These are phyloP conservation scores for Arabis hirsuta DNA, from an alignment of 345 rosid genomes.

Conservation along the genomic window DNA sequence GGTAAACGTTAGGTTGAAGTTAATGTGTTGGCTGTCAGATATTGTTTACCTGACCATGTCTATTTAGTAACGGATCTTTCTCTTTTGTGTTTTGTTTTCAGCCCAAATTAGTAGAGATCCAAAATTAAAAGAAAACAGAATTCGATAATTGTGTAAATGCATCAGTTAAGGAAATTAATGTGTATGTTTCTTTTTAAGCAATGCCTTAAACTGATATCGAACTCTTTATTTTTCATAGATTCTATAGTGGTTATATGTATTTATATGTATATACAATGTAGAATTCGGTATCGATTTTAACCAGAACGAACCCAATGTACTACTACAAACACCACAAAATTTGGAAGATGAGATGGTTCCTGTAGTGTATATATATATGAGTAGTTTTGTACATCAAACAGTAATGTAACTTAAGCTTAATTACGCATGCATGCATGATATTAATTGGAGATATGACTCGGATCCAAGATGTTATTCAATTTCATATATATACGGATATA, in stretches of 20 bases:
- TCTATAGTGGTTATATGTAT: neutral
- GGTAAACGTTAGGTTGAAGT: constrained; percentile 50
- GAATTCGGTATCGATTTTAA: neutral
- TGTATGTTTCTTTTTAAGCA: neutral
- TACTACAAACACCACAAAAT: neutral
- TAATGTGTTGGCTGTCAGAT: constrained; percentile 46
- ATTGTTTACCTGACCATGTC: constrained; percentile 46
- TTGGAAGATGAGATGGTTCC: neutral
- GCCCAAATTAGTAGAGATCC: constrained; percentile 23
- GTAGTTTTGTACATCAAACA: constrained; percentile 15
- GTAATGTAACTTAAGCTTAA: neutral
- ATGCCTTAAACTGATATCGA: neutral
- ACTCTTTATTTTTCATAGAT: neutral
- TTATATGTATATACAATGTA: neutral
- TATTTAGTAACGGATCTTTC: constrained; percentile 38
- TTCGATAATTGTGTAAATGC: constrained; percentile 11
- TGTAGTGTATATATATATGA: neutral
- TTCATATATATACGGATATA: neutral
- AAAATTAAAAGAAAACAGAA: neutral
- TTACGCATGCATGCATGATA: constrained; percentile 23
- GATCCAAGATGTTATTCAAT: constrained; percentile 32
- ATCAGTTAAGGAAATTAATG: constrained; percentile 12
- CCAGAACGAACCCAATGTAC: neutral
- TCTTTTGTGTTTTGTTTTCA: constrained; percentile 36
- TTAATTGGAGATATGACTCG: constrained; percentile 32